phyloP scores from a whole-genome alignment of 2,329 filamentous ascomycete species.

The Periconia macrospinosa region DNA sequence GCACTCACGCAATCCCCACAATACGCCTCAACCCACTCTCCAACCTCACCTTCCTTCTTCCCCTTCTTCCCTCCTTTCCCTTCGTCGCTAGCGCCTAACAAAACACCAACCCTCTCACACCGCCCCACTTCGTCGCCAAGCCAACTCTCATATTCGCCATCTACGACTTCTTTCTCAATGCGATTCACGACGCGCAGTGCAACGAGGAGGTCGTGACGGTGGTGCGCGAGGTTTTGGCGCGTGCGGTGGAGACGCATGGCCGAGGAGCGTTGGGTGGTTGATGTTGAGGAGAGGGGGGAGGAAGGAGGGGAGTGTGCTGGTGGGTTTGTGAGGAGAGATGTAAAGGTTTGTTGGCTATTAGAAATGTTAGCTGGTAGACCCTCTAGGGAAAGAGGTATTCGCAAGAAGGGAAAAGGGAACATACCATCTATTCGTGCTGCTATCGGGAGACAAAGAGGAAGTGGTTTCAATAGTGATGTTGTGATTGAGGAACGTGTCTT shows the following conservation, averaged over 20 bases:
- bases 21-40: constrained; percentile 62
- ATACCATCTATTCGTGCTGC: constrained; percentile 29
- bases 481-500: constrained; percentile 58
- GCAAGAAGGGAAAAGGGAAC: not conserved
- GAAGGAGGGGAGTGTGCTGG: constrained; percentile 15
- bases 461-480: constrained; percentile 31
- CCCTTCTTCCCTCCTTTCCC: constrained; percentile 36
- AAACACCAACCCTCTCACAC: constrained; percentile 65
- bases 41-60: constrained; percentile 47
- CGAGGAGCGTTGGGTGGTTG: constrained; percentile 18
- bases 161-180: constrained; percentile 82
- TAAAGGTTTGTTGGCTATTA: constrained; percentile 40
- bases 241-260: constrained; percentile 69
- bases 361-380: not conserved
- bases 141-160: constrained; percentile 93
- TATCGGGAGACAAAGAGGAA: constrained; percentile 17
- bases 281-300: constrained; percentile 17
- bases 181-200: constrained; percentile 88
- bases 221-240: constrained; percentile 78
- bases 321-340: constrained; percentile 34
- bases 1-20: constrained; percentile 62
- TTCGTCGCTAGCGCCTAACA: constrained; percentile 38
- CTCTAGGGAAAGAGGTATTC: too few relatives aligned
- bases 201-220: constrained; percentile 88
- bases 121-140: constrained; percentile 74